Percentiles rank a stretch among this genome's conserved stretches.
Conservation (phyloP, 2,329 filamentous ascomycete species). For the Pseudocercospora macadamiae region DNA sequence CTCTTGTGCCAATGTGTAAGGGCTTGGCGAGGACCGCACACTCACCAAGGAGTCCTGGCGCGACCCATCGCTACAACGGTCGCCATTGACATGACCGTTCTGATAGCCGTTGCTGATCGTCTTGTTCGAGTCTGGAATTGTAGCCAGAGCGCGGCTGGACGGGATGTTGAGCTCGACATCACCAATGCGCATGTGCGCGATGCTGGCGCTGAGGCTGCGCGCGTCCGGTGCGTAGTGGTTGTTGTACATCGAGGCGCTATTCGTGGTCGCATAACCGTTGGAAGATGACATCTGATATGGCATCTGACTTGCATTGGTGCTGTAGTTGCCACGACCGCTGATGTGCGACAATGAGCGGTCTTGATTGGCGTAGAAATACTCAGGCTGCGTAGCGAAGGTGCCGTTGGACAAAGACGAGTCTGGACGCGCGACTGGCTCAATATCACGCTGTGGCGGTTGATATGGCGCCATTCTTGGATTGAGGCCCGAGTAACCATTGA, state of each 20-base stretch:
- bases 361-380: neutral
- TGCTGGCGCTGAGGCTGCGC: neutral
- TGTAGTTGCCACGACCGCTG: neutral
- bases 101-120: neutral
- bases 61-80: neutral
- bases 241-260: neutral
- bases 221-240: neutral
- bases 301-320: neutral
- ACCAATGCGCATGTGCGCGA: slow-evolving; percentile 8
- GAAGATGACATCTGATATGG: neutral
- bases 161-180: slow-evolving; percentile 1
- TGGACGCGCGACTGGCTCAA: slow-evolving; percentile 4
- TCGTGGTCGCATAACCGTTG: neutral
- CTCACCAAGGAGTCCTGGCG: neutral
- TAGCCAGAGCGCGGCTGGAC: neutral
- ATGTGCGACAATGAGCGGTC: neutral
- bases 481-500: neutral
- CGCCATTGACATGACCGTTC: neutral
- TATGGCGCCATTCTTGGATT: neutral
- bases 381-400: slow-evolving; percentile 16
- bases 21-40: neutral
- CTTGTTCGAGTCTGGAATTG: neutral
- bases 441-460: slow-evolving; percentile 4
- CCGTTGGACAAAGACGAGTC: slow-evolving; percentile 7
- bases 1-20: slow-evolving; percentile 11